Evolutionary conservation across 257 asterid species (phyloP), one percentile per base, ranked within the genome.

Genomic region (Galeopsis tetrahit): DNA sequence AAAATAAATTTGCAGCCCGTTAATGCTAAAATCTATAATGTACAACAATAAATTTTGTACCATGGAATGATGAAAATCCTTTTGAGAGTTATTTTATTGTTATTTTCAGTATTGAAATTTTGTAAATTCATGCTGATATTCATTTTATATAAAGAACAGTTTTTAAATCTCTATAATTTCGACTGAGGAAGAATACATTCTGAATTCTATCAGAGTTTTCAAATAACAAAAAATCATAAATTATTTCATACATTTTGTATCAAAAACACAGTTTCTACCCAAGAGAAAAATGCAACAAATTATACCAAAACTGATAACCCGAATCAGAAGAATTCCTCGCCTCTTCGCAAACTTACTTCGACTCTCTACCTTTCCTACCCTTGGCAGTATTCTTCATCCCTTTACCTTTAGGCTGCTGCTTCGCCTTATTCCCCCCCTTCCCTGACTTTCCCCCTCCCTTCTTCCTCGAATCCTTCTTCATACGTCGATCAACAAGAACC

Each of bases 401-500:
- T 76, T 88, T 91, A 28, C 93, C 93, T 81, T 81, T 92, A 58
- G 34, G 83, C 73, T 78, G 87, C 48, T 36, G 83, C 73, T 78
- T 89, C 46, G 95, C 93, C 74, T 82, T 85, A 73, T 83, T 83
- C 13, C 87, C 96, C 7, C 88, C 96, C 75, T 85, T 85, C n/a
- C 82, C 82, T 62, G 79, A 71, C 67, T 85, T 85, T 70, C 79
- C 77, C 85, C 70, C 81, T 43, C 90, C 90, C 48, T 67, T 81
- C 69, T 84, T 78, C 73, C 98, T 85, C 0, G 83, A 74, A 67
- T 95, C 99, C 80, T 82, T 86, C 66, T 95, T 95, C 99, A 95
- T 95, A 40, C 99, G 75, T 34, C 81, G 77, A 84, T 95, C 99
- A 2, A 95, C 99, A 5, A 95, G 83, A 4, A 88, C 89, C 43